Conservation (phyloP, 257 asterid genomes). For the Osmanthus fragrans region DNA sequence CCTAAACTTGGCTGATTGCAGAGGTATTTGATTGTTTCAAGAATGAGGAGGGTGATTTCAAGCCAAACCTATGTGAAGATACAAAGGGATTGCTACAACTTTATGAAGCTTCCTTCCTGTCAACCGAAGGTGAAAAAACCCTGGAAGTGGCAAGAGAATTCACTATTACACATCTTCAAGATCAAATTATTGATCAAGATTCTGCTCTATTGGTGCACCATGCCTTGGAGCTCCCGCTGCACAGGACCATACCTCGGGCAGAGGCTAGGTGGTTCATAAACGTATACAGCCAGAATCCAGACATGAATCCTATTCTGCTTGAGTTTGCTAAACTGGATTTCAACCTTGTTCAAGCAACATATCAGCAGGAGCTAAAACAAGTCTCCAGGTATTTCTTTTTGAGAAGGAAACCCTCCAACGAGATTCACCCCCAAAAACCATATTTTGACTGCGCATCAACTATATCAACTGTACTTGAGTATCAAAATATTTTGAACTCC, state of each 20-base stretch:
- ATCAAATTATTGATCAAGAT: slow-evolving; percentile 4
- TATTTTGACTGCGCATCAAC: no score
- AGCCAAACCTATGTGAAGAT: slow-evolving; percentile 12
- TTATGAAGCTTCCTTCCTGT: slow-evolving; percentile 39
- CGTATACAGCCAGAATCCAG: slow-evolving; percentile 18
- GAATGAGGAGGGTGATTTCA: slow-evolving; percentile 26
- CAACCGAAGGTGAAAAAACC: slow-evolving; percentile 19
- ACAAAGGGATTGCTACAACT: slow-evolving; percentile 29
- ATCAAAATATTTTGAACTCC: no score
- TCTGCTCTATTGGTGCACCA: slow-evolving; percentile 12
- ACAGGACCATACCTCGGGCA: slow-evolving; percentile 39
- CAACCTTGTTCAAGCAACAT: slow-evolving; percentile 45
- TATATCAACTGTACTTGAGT: no score
- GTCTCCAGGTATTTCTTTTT: slow-evolving; percentile 28
- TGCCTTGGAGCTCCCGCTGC: slow-evolving; percentile 46
- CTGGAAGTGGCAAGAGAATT: slow-evolving; percentile 34
- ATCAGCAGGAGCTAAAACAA: slow-evolving; percentile 37
- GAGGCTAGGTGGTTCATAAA: slow-evolving; percentile 37
- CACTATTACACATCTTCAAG: slow-evolving; percentile 7
- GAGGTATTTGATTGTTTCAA: slow-evolving; percentile 32
- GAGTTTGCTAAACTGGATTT: slow-evolving; percentile 49
- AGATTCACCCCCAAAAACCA: no score
- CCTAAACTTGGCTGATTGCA: slow-evolving; percentile 12
- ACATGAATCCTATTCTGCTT: slow-evolving; percentile 31
- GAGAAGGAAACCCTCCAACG: no score